phyloP scores from a whole-genome alignment of 495 filamentous ascomycete genomes.

The Xylaria scruposa region DNA sequence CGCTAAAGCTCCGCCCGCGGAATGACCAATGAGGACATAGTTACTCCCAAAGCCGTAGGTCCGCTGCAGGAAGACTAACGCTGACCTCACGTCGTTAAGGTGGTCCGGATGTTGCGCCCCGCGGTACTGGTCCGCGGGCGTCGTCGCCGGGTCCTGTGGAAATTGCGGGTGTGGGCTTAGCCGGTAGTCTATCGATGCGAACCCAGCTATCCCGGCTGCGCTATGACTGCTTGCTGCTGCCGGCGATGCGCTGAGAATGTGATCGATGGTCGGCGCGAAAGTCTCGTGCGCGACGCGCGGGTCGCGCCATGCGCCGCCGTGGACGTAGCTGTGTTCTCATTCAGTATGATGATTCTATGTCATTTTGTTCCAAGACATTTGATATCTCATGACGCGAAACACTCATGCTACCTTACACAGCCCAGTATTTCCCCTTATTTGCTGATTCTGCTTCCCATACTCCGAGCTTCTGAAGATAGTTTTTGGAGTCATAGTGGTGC shows the following conservation, averaged over 20 bases:
- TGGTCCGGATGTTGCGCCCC: slow-evolving; percentile 75
- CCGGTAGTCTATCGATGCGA: slow-evolving; percentile 81
- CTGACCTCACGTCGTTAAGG: slow-evolving; percentile 70
- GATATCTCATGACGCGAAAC: neutral
- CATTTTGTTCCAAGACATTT: neutral
- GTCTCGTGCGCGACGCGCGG: slow-evolving; percentile 61
- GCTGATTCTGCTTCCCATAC: slow-evolving; percentile 38
- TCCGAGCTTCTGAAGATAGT: slow-evolving; percentile 39
- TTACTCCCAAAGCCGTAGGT: slow-evolving; percentile 54
- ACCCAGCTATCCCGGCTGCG: slow-evolving; percentile 57
- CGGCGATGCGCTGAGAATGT: slow-evolving; percentile 47
- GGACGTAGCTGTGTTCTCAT: slow-evolving; percentile 66
- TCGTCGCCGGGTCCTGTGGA: slow-evolving; percentile 53
- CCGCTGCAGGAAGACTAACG: slow-evolving; percentile 64
- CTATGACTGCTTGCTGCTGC: neutral
- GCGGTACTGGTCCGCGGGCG: slow-evolving; percentile 44
- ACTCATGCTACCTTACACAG: slow-evolving; percentile 33
- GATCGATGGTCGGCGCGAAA: slow-evolving; percentile 55
- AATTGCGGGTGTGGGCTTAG: slow-evolving; percentile 73
- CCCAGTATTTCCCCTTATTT: slow-evolving; percentile 38
- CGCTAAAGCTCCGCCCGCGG: slow-evolving; percentile 74
- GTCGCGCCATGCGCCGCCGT: slow-evolving; percentile 91
- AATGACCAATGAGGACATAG: slow-evolving; percentile 79
- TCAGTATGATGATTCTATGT: neutral
- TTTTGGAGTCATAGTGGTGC: slow-evolving; percentile 35